Base-by-base conservation (phyloP, 208 protist species). In the Trypanosoma boissoni region DNA sequence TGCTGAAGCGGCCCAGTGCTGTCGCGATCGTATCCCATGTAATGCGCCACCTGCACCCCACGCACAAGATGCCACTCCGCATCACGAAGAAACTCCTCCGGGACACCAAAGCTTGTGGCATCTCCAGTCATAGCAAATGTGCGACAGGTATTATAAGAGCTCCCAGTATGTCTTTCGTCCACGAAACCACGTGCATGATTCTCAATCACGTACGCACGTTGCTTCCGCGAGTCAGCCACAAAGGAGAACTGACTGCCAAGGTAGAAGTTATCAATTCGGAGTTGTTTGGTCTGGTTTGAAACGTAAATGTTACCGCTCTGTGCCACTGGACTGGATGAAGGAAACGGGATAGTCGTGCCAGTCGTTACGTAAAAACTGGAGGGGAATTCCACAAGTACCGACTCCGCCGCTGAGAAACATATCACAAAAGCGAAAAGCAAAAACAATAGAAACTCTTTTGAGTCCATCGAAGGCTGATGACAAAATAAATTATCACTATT, bases 11-110 rank as follows among this genome's bases (percentile, higher is more conserved):
- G 51, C 3, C 75, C 70, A 3, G 72, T 63, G 36, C 60, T 52
- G 37, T 64, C 63, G 24, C 76, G 68, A 32, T 84, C 79, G 42
- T 71, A 71, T 16, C 68, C 70, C 0, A 49, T 73, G 41, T 71
- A 86, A 44, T 55, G 76, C 20, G 29, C 32, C n/a, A 79, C 74
- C 7, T 72, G 43, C 14, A 83, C 79, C 2, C 79, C 79, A 18
- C 79, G 76, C 7, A 90, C 68, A 10, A 83, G 20, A 7, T 36
- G 67, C 16, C 23, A 23, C 21, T 73, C 60, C n/a, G 51, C 49
- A 39, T 57, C 36, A 26, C 41, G 24, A 14, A 67, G 18, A 52
- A 79, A 83, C 39, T 50, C 48, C 2, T 57, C 64, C 21, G 81
- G 78, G 18, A 88, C 78, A 41, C 78, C 74, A 52, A 80, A 69